These are phyloP conservation scores for Cucurbita ficifolia DNA, from an alignment of 306 rosid genomes.

Conservation along the genomic window DNA sequence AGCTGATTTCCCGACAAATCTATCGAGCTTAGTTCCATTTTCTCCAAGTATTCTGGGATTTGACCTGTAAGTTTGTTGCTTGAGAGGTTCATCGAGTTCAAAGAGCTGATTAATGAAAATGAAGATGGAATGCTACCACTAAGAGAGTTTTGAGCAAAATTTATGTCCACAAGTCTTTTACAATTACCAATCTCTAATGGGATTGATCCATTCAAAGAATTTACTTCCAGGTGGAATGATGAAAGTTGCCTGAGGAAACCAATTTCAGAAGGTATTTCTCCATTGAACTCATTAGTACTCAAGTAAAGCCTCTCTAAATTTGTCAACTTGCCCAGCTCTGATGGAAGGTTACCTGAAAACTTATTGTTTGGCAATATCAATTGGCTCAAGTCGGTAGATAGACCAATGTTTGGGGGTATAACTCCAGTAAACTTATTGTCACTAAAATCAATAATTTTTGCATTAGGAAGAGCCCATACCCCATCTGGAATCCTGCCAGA, in stretches of 20 bases:
- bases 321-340: constrained; percentile 51
- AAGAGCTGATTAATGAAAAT: constrained; percentile 48
- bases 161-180: constrained; percentile 59
- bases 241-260: constrained; percentile 63
- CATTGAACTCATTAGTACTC: constrained; percentile 49
- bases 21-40: constrained; percentile 58
- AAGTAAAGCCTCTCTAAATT: constrained; percentile 65
- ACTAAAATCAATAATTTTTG: constrained; percentile 57
- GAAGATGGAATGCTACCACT: constrained; percentile 51
- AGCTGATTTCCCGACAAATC: constrained; percentile 70
- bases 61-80: constrained; percentile 50
- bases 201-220: constrained; percentile 52
- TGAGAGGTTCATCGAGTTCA: constrained; percentile 75
- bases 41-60: constrained; percentile 49
- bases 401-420: constrained; percentile 41
- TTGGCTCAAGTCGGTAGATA: constrained; percentile 49
- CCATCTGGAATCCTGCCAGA: constrained; percentile 55
- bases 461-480: constrained; percentile 70
- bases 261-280: constrained; percentile 54
- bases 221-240: constrained; percentile 58
- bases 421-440: constrained; percentile 56
- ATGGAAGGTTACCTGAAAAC: constrained; percentile 68
- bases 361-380: constrained; percentile 44
- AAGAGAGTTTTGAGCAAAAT: constrained; percentile 62
- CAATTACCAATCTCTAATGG: constrained; percentile 56